These are phyloP conservation scores for Fistulinella prunicolor DNA, from an alignment of 768 basidiomycete species.

Conservation along the genomic window DNA sequence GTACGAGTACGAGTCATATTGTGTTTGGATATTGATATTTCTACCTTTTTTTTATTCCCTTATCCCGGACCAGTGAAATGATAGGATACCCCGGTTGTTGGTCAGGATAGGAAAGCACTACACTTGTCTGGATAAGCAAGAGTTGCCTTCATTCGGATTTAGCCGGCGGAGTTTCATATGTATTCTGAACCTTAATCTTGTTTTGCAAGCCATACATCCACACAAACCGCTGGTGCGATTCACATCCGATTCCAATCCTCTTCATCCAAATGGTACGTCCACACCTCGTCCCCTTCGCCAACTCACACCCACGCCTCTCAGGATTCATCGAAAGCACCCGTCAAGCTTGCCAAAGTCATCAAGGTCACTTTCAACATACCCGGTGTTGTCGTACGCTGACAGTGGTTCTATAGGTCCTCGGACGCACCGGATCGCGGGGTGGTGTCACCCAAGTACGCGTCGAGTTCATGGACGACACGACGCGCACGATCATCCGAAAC, in stretches of 20 bases:
- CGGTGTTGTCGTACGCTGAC: background rate
- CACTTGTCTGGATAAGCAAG: too few species aligned
- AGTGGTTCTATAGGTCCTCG: constrained; percentile 68
- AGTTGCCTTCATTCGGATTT: constrained; percentile 8
- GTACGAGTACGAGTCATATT: constrained; percentile 6
- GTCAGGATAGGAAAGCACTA: too few species aligned
- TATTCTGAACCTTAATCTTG: constrained; percentile 23
- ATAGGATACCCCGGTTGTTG: too few species aligned
- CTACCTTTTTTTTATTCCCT: background rate
- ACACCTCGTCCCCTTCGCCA: too few species aligned
- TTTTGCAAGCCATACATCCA: constrained; percentile 10
- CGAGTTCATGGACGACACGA: constrained; percentile 97
- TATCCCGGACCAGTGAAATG: too few species aligned
- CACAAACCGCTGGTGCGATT: constrained; percentile 3
- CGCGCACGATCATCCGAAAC: constrained; percentile 96
- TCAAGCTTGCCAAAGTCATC: constrained; percentile 97
- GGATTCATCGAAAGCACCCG: constrained; percentile 88
- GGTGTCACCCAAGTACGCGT: constrained; percentile 99
- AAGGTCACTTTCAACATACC: constrained; percentile 54
- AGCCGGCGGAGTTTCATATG: constrained; percentile 17
- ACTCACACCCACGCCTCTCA: constrained; percentile 21
- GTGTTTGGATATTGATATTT: constrained; percentile 1
- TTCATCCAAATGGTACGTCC: constrained; percentile 24
- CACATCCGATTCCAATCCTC: background rate
- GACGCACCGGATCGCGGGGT: constrained; percentile 97